Evolutionary conservation across 2,329 filamentous ascomycete genomes (phyloP).

Genomic region (Fusarium bulbicola): DNA sequence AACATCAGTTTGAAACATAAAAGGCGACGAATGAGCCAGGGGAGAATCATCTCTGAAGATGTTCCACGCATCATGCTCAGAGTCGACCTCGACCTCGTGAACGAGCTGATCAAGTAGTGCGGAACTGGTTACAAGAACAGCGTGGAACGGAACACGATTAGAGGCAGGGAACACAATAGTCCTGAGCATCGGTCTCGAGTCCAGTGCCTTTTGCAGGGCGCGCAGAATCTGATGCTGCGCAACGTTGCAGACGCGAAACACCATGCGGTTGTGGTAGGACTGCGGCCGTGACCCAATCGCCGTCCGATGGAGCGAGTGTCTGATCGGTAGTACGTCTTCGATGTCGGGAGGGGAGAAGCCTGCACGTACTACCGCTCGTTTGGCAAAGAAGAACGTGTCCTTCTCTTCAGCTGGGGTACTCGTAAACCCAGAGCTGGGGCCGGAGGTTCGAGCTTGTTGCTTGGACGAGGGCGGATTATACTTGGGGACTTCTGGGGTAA

Average conservation of each 20-base stretch:
- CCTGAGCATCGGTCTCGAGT: conserved; percentile 43
- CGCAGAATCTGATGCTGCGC: conserved; percentile 36
- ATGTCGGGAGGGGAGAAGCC: conserved; percentile 36
- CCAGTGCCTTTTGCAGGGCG: conserved; percentile 42
- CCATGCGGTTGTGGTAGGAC: conserved; percentile 48
- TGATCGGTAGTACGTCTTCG: conserved; percentile 45
- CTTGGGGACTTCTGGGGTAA: conserved; percentile 4
- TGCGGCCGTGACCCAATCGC: conserved; percentile 46
- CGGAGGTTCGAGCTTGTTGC: background rate
- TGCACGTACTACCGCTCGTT: conserved; percentile 10
- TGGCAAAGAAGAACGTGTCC: conserved; percentile 8
- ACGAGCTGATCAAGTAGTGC: conserved; percentile 43
- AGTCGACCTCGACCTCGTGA: conserved; percentile 29
- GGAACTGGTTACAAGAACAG: conserved; percentile 34
- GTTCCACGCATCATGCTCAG: conserved; percentile 33
- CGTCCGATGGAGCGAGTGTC: conserved; percentile 43
- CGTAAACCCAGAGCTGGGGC: background rate
- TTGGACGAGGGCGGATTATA: background rate
- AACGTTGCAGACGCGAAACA: conserved; percentile 41
- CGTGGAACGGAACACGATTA: conserved; percentile 40
- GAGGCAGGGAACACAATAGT: conserved; percentile 38
- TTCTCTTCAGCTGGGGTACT: background rate
- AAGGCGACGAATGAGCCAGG: conserved; percentile 30
- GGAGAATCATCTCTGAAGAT: conserved; percentile 33
- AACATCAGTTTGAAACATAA: conserved; percentile 46